phyloP scores from a whole-genome alignment of 2,329 filamentous ascomycete species.

The Xylariaceae sp. region DNA sequence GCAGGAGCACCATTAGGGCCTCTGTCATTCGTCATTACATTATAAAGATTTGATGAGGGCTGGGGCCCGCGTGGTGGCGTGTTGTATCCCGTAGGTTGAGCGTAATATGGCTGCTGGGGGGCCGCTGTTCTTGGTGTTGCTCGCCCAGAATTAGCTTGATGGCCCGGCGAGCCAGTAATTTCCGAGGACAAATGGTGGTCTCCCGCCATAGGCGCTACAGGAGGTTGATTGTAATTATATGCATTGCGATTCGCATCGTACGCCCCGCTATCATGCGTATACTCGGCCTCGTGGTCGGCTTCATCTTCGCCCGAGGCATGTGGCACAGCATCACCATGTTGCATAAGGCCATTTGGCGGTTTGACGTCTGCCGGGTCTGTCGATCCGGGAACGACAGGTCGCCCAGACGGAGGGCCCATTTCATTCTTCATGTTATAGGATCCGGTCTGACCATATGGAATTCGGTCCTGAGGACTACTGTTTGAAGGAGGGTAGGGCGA shows the following conservation, averaged over 20 bases:
- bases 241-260: constrained; percentile 71
- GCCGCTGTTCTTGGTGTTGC: constrained; percentile 80
- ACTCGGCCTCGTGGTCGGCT: constrained; percentile 75
- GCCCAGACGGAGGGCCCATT: constrained; percentile 77
- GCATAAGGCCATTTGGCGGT: constrained; percentile 64
- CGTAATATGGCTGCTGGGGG: constrained; percentile 71
- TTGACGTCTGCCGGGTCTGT: constrained; percentile 65
- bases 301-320: constrained; percentile 62
- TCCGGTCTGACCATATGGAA: constrained; percentile 65
- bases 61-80: constrained; percentile 71
- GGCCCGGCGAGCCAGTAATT: constrained; percentile 75
- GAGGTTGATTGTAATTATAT: constrained; percentile 74
- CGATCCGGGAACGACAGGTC: constrained; percentile 55
- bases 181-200: constrained; percentile 82
- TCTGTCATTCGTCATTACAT: constrained; percentile 80
- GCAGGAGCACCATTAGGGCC: constrained; percentile 62
- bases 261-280: constrained; percentile 76
- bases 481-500: constrained; percentile 67
- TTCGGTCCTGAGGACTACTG: constrained; percentile 56
- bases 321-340: constrained; percentile 53
- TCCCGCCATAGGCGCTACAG: constrained; percentile 62
- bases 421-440: constrained; percentile 73
- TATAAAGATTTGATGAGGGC: constrained; percentile 81
- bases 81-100: constrained; percentile 65
- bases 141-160: constrained; percentile 77